Base-by-base conservation (phyloP, 495 filamentous ascomycete species). In the Hypoxylon trugodes region DNA sequence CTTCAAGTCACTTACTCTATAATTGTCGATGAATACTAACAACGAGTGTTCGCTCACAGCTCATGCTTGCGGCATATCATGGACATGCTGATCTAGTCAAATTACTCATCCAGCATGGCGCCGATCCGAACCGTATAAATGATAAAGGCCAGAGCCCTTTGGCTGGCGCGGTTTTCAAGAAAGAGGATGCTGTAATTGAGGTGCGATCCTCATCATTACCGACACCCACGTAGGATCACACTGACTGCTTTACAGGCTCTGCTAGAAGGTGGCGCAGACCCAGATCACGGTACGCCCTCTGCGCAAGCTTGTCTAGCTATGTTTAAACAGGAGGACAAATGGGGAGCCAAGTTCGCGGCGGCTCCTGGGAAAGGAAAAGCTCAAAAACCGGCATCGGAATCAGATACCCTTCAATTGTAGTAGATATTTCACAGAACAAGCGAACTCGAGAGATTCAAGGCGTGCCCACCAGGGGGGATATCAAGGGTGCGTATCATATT, bases 41-140 rank as follows among this genome's bases (percentile, higher is more conserved):
- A 8, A 45, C 12, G 7, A 32, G n/a, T 9, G 3, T 22, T 30
- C 6, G 24, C 10, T 32, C 40, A 22, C 19, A 83, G 81, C 71
- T 86, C 22, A 84, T 90, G 83, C 77, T 86, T 5, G 79, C 82
- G 5, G 76, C 81, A 4, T 86, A 86, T 60, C 75, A 85, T 49
- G 82, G 81, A 48, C 83, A 85, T 46, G 75, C 77, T 19, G 69
- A 79, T 2, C 73, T 84, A 7, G 81, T 83, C 43, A 77, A 73
- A 15, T 68, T 83, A 9, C 75, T 86, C 4, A 68, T 85, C 8
- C 68, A 77, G 8, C 76, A 82, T 51, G 79, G 80, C 6, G 83
- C 79, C 4, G 78, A 86, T 59, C 76, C 82, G 5, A 85, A 85
- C 49, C 70, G 75, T 2, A 58, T 84, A 6, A 84, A 86, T 42